Base-by-base conservation (phyloP, 2,329 filamentous ascomycete genomes). In the Aureobasidium lini region DNA sequence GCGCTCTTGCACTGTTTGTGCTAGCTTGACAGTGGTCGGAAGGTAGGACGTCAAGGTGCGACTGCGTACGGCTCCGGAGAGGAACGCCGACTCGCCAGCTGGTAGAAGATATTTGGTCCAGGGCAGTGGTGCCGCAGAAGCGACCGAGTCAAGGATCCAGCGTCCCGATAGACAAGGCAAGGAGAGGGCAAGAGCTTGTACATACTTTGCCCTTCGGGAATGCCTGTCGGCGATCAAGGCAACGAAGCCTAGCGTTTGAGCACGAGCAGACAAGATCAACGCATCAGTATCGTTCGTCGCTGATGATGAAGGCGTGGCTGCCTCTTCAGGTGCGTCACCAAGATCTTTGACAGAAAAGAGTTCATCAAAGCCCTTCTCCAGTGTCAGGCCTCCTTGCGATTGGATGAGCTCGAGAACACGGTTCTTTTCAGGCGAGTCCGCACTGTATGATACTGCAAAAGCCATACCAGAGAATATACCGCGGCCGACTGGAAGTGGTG, bases 141-240 rank as follows among this genome's bases (percentile, higher is more conserved):
- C 72, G 3, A 93, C 72, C 62, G 89, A 96, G 52, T 88, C 82
- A 29, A 83, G 79, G 49, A 95, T 77, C 93, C 94, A 99, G 58
- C 86, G 85, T 6, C 85, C 82, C 6, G 90, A 87, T 1, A 99
- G 78, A 67, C 92, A 96, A 0, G 94, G 94, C 0, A 99, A 75
- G 0, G 90, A 90, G 0, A 99, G 81, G 0, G 94, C 92, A 2
- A 99, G 81, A 0, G 94, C 94, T 74, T 97, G 92, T 80, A 97
- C 89, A 71, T 94, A 96, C 70, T 97, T 99, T 52, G 86, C 83
- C 63, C 90, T 91, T 48, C 93, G 85, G 6, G 89, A 94, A 70
- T 96, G 88, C 4, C 84, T 83, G 68, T 97, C 90, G 0, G 92
- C 87, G 61, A 99, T 89, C 13, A 97, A 76, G 4, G 90, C 92